These are phyloP conservation scores for Deinandra increscens DNA, from an alignment of 129 eudicot genomes.

Conservation along the genomic window DNA sequence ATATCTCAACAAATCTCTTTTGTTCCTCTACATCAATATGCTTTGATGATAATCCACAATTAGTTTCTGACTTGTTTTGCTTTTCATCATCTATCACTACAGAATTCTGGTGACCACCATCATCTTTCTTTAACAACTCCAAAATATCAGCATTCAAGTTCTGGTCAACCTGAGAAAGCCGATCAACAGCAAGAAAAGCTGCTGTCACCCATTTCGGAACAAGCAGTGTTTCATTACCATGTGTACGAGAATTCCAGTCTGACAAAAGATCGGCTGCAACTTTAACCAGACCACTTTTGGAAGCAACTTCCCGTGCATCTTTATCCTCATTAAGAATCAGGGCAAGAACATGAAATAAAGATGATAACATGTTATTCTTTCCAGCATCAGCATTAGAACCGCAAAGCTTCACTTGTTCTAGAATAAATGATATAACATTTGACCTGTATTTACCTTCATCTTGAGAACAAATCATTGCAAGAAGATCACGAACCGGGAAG, in stretches of 20 bases:
- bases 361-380: conserved; percentile 58
- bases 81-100: conserved; percentile 68
- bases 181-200: conserved; percentile 84
- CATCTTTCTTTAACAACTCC: conserved; percentile 66
- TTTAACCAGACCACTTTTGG: conserved; percentile 69
- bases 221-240: conserved; percentile 35
- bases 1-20: conserved; percentile 73
- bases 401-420: conserved; percentile 79
- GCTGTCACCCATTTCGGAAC: conserved; percentile 96
- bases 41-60: conserved; percentile 40
- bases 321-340: conserved; percentile 84
- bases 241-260: conserved; percentile 49
- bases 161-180: conserved; percentile 78
- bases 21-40: conserved; percentile 65
- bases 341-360: conserved; percentile 86
- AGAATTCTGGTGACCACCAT: conserved; percentile 46
- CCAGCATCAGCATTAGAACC: conserved; percentile 51
- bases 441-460: conserved; percentile 83
- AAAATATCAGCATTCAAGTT: conserved; percentile 63
- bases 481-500: conserved; percentile 88
- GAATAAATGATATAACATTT: conserved; percentile 57
- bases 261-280: conserved; percentile 74
- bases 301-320: conserved; percentile 74
- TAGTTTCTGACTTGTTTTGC: conserved; percentile 41
- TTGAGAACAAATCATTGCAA: conserved; percentile 80